Base-by-base conservation (phyloP, 192 early-diverging fungal species). In the Mortierella alpina region DNA sequence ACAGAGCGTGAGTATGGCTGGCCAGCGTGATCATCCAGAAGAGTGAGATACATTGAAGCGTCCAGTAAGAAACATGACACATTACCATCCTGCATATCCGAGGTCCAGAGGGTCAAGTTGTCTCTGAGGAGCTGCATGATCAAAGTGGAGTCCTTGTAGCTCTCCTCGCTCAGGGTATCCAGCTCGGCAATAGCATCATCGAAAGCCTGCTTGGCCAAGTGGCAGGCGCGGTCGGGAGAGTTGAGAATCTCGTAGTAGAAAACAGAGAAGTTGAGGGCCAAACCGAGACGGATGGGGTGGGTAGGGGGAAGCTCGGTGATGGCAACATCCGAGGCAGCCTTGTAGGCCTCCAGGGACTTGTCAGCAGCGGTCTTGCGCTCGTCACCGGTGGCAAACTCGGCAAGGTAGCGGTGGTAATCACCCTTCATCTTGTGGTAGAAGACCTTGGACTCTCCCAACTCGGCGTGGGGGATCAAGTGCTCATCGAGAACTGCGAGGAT, bases 351-450 rank as follows among this genome's bases (percentile, higher is more conserved):
- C 88, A 96, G 91, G 61, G 98, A 95, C 56, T 91, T 84, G 53
- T 91, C 88, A 54, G 96, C 91, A 60, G 96, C 92, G 39, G 88
- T 90, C 85, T 94, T 91, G 73, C 96, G 91, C 83, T 91, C 88
- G 75, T 96, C 95, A 66, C 90, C 94, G 45, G 91, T 90, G 74
- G 94, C 90, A 85, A 99, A 99, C 88, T 99, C 98, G 81, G 98
- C 98, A 44, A 99, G 91, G 87, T 99, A 99, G 84, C 98, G 94
- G 91, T 96, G 93, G 91, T 99, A 99, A 86, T 99, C 98, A 68
- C 97, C 98, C 94, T 97, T 97, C 98, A 99, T 98, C 92, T 99
- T 99, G 92, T 94, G 97, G 92, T 98, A 99, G 89, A 99, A 99
- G 84, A 99, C 96, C 90, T 96, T 97, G 77, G 98, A 98, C 89